Percentiles rank a stretch among this genome's conserved stretches.
Evolutionary conservation across 305 asterid species (phyloP).

Genomic region (Fraxinus latifolia): DNA sequence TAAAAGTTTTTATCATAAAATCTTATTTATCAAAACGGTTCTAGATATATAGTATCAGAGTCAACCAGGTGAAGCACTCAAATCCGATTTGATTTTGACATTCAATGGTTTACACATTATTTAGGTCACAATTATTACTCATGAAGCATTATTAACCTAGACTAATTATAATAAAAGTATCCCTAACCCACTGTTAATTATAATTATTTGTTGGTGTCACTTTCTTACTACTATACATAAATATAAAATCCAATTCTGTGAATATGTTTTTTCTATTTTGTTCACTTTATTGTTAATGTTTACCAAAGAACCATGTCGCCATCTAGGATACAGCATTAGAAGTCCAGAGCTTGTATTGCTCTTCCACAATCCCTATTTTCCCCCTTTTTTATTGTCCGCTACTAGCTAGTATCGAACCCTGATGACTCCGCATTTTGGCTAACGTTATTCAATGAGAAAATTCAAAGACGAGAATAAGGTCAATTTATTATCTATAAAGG

Average conservation of each 20-base stretch:
- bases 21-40: not conserved
- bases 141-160: not conserved
- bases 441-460: not conserved
- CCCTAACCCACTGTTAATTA: not conserved
- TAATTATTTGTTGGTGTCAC: not conserved
- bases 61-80: not conserved
- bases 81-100: constrained; percentile 2
- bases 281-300: not conserved
- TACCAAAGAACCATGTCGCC: not conserved
- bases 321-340: not conserved
- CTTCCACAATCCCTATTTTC: not conserved
- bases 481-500: not conserved
- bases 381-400: not conserved
- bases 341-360: not conserved
- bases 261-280: not conserved
- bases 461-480: not conserved
- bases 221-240: not conserved
- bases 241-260: not conserved
- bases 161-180: not conserved
- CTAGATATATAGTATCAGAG: not conserved
- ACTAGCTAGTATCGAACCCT: not conserved
- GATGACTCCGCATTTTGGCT: not conserved
- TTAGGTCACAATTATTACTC: not conserved
- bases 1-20: not conserved
- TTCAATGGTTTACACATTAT: not conserved